A percentile compares a stretch with the other conserved stretches of the same genome.
Conservation (phyloP, 257 asterid species). For the Paraleonurus japonicus region DNA sequence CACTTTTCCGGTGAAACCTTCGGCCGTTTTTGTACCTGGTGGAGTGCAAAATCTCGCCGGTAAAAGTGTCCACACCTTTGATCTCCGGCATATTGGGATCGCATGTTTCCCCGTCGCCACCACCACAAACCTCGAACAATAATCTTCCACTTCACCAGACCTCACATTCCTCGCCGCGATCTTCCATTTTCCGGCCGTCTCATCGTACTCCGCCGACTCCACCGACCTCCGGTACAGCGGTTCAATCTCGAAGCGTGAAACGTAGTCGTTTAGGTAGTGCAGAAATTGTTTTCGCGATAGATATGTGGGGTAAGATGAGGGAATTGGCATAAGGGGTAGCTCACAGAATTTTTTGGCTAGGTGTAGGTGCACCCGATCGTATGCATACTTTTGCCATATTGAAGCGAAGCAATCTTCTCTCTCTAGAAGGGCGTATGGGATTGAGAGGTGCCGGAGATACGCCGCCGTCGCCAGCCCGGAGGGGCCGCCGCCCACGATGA, state of each 20-base stretch:
- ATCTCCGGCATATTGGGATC: conserved; percentile 49
- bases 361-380: conserved; percentile 86
- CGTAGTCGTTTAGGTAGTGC: conserved; percentile 60
- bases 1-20: conserved; percentile 34
- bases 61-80: conserved; percentile 47
- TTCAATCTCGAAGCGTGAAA: conserved; percentile 35
- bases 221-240: conserved; percentile 46
- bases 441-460: conserved; percentile 39
- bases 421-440: conserved; percentile 59
- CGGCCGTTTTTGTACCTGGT: conserved; percentile 55
- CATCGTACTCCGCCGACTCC: conserved; percentile 47
- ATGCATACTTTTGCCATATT: conserved; percentile 64
- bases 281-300: conserved; percentile 32
- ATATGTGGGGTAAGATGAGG: conserved; percentile 43
- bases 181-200: conserved; percentile 36
- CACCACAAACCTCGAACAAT: conserved; percentile 49
- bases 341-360: conserved; percentile 53
- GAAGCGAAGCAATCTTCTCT: conserved; percentile 73
- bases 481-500: conserved; percentile 73
- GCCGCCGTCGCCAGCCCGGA: conserved; percentile 80
- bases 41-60: conserved; percentile 64
- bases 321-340: conserved; percentile 54
- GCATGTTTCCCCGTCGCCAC: conserved; percentile 71
- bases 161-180: conserved; percentile 36
- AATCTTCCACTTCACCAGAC: conserved; percentile 39